Conservation (phyloP, 2,329 filamentous ascomycete species). For the Decorospora gaudefroyi region DNA sequence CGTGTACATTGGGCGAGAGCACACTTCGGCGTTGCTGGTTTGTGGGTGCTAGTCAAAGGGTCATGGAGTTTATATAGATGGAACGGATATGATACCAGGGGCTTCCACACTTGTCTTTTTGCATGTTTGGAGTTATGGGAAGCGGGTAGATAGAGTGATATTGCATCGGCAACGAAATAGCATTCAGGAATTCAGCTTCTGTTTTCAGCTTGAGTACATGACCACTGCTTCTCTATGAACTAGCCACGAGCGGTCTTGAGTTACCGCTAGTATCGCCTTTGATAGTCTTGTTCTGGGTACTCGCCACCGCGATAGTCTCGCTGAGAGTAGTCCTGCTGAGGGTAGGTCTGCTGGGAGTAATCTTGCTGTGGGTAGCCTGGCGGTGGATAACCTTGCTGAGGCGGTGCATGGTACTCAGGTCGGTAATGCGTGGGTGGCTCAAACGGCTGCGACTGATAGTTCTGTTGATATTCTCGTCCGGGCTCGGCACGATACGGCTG, state of each 20-base stretch:
- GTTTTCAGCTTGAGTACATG: no score
- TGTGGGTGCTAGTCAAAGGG: no score
- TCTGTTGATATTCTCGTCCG: conserved; percentile 4
- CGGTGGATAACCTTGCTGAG: conserved; percentile 10
- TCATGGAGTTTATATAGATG: no score
- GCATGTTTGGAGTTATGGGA: conserved; percentile 5
- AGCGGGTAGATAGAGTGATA: conserved; percentile 1
- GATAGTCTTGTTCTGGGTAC: conserved; percentile 17
- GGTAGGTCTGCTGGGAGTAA: conserved; percentile 13
- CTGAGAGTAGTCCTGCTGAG: conserved; percentile 8
- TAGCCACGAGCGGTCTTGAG: no score
- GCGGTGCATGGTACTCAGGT: conserved; percentile 6
- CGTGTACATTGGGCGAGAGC: not conserved
- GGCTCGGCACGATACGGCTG: conserved; percentile 13
- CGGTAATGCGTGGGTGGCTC: conserved; percentile 4
- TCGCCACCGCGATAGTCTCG: conserved; percentile 13
- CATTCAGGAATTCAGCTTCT: no score
- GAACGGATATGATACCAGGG: conserved; percentile 13
- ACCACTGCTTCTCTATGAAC: no score
- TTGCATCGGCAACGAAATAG: not conserved
- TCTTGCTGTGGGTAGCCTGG: conserved; percentile 5
- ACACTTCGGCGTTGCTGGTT: conserved; percentile 3
- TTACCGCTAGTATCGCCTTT: not conserved
- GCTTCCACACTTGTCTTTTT: conserved; percentile 8
- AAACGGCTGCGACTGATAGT: conserved; percentile 5